These are phyloP conservation scores for Chenopodium quinoa DNA, from an alignment of 148 eudicot species.

Conservation along the genomic window DNA sequence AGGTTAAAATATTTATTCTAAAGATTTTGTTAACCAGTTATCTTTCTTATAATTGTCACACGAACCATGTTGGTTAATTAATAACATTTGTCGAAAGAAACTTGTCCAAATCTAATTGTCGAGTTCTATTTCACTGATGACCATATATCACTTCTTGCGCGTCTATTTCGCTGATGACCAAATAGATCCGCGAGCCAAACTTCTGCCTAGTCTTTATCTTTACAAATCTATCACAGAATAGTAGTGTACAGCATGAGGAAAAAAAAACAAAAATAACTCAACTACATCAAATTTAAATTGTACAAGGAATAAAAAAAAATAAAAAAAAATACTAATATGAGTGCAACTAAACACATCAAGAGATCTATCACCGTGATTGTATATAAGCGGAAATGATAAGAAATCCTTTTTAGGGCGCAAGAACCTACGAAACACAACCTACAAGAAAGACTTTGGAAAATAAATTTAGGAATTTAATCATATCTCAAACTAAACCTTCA, in stretches of 20 bases:
- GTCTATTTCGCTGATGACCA: constrained; percentile 50
- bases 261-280: not conserved
- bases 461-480: not conserved
- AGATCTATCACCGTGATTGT: constrained; percentile 82
- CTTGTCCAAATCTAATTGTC: too few relatives aligned
- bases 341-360: constrained; percentile 68
- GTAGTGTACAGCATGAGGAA: not conserved
- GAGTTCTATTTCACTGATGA: too few relatives aligned
- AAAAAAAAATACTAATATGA: not conserved
- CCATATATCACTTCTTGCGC: constrained; percentile 58
- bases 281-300: not conserved
- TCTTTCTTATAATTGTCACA: too few relatives aligned
- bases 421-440: constrained; percentile 82
- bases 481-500: not conserved
- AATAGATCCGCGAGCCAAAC: constrained; percentile 76
- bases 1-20: too few relatives aligned
- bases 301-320: not conserved
- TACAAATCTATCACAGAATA: constrained; percentile 62
- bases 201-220: constrained; percentile 72
- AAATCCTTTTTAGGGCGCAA: constrained; percentile 89
- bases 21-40: too few relatives aligned
- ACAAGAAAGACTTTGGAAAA: constrained; percentile 4
- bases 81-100: too few relatives aligned
- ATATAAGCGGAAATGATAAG: constrained; percentile 83
- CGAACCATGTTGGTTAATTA: too few relatives aligned